These are phyloP conservation scores for Solanum commersonii DNA, from an alignment of 257 asterid species.

Conservation along the genomic window DNA sequence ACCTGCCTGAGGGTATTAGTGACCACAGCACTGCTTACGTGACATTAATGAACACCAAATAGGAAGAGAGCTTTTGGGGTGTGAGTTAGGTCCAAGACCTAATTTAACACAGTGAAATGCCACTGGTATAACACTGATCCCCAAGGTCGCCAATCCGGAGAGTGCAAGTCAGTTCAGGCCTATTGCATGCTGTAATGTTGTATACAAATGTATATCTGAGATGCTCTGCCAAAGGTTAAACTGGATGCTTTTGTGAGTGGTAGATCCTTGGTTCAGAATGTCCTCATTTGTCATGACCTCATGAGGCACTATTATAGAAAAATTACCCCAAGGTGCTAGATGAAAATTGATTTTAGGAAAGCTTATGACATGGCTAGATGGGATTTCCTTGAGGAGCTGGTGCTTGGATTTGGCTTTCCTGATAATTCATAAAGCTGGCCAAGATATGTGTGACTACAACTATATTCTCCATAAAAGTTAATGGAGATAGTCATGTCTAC, in stretches of 20 bases:
- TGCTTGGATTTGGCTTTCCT: neutral
- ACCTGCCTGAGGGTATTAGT: neutral
- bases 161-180: neutral
- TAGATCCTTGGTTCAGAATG: neutral
- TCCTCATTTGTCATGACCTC: neutral
- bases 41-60: neutral
- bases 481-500: neutral
- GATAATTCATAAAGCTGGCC: neutral
- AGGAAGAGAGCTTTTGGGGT: neutral
- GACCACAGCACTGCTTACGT: neutral
- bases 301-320: neutral
- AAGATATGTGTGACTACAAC: neutral
- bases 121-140: neutral
- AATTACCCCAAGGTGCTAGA: neutral
- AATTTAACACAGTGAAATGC: neutral
- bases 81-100: neutral
- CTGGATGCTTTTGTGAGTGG: neutral
- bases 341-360: neutral
- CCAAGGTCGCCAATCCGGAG: neutral
- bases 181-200: neutral
- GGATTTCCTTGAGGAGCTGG: neutral
- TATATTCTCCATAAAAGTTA: neutral
- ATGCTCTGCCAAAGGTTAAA: neutral
- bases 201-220: neutral
- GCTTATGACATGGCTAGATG: neutral